Evolutionary conservation across 2,329 filamentous ascomycete genomes (phyloP).

Genomic region (Botryosphaeria agaves): DNA sequence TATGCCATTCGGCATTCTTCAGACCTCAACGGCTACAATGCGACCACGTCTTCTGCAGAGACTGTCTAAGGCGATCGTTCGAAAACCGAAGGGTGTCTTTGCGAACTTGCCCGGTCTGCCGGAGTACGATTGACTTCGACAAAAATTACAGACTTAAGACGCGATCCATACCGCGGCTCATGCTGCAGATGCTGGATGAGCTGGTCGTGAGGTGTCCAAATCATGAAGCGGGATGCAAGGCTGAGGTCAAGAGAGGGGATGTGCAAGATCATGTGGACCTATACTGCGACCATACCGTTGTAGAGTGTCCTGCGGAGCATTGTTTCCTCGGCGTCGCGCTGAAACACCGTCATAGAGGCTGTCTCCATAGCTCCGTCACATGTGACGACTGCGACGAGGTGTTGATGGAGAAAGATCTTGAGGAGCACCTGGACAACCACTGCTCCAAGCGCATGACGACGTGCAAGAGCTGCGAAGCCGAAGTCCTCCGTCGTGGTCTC

Average conservation of each 20-base stretch:
- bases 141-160: constrained; percentile 9
- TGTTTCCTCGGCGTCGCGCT: constrained; percentile 36
- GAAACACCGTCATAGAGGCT: constrained; percentile 35
- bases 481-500: constrained; percentile 23
- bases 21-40: constrained; percentile 39
- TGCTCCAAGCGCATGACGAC: constrained; percentile 32
- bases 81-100: constrained; percentile 9
- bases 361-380: constrained; percentile 33
- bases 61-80: constrained; percentile 34
- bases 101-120: constrained; percentile 37
- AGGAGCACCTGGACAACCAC: constrained; percentile 27
- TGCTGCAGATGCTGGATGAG: constrained; percentile 45
- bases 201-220: constrained; percentile 42
- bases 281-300: constrained; percentile 37
- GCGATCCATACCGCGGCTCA: constrained; percentile 28
- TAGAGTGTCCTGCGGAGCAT: constrained; percentile 32
- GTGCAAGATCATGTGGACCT: constrained; percentile 41
- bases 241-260: constrained; percentile 35
- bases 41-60: constrained; percentile 46
- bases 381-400: constrained; percentile 35
- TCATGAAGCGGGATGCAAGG: constrained; percentile 33
- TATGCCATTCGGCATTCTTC: constrained; percentile 46
- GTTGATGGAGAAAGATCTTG: constrained; percentile 36
- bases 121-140: constrained; percentile 22
- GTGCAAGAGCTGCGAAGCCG: constrained; percentile 24